A percentile compares a stretch with the other conserved stretches of the same genome.
Conservation (phyloP, 2,329 filamentous ascomycete species). For the Xylaria sp. region DNA sequence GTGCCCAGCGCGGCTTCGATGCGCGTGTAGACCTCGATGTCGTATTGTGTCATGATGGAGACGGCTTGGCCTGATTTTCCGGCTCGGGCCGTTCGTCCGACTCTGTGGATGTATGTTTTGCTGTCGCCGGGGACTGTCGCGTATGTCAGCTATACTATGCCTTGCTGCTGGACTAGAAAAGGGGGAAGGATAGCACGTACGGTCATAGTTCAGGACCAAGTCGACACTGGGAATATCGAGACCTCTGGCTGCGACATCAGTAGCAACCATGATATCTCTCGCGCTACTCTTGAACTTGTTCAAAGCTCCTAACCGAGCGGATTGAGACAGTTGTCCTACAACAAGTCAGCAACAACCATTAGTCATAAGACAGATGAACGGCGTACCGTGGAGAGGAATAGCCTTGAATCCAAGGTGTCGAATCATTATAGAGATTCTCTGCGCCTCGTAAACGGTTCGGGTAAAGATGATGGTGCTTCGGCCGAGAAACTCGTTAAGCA, state of each 20-base stretch:
- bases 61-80: slow-evolving; percentile 80
- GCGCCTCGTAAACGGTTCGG: slow-evolving; percentile 84
- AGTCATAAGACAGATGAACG: neutral
- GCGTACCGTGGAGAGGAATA: slow-evolving; percentile 72
- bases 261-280: slow-evolving; percentile 85
- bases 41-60: slow-evolving; percentile 80
- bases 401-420: slow-evolving; percentile 81
- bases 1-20: slow-evolving; percentile 80
- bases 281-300: slow-evolving; percentile 80
- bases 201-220: slow-evolving; percentile 68
- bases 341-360: neutral
- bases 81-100: slow-evolving; percentile 81
- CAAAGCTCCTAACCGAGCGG: slow-evolving; percentile 76
- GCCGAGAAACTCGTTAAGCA: slow-evolving; percentile 83
- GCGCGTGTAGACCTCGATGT: slow-evolving; percentile 61
- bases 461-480: slow-evolving; percentile 87
- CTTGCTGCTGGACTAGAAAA: slow-evolving; percentile 40
- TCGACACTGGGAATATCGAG: slow-evolving; percentile 91
- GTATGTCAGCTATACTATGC: slow-evolving; percentile 3
- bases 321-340: slow-evolving; percentile 75
- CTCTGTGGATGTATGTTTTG: slow-evolving; percentile 85
- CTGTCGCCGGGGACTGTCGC: slow-evolving; percentile 18
- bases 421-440: slow-evolving; percentile 76
- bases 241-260: slow-evolving; percentile 84
- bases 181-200: slow-evolving; percentile 4